Conservation (phyloP, 371 early-diverging fungal species). For the Rhizopus sp. region DNA sequence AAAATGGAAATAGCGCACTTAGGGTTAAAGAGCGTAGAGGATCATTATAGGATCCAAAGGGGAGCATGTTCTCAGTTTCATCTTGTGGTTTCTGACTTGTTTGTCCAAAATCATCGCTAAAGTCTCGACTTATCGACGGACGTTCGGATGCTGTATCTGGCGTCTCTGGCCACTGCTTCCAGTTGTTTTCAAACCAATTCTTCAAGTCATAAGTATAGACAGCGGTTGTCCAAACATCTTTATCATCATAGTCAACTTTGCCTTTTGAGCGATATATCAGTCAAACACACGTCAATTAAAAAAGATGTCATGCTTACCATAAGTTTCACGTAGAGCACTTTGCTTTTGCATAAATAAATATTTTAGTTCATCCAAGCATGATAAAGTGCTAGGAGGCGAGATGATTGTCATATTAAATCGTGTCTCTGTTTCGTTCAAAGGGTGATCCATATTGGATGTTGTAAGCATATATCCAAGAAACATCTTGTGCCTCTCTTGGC, state of each 20-base stretch:
- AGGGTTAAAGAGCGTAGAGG: conserved; percentile 66
- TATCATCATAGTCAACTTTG: conserved; percentile 3
- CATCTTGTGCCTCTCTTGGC: conserved; percentile 62
- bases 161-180: conserved; percentile 47
- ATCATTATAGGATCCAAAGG: conserved; percentile 76
- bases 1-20: conserved; percentile 64
- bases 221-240: conserved; percentile 32
- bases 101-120: conserved; percentile 34
- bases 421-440: conserved; percentile 42
- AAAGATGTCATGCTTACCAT: conserved; percentile 30
- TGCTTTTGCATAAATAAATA: conserved; percentile 57
- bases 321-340: conserved; percentile 35
- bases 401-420: conserved; percentile 65
- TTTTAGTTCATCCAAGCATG: conserved; percentile 60
- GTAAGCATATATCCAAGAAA: conserved; percentile 62
- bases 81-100: conserved; percentile 14
- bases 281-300: not conserved
- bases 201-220: conserved; percentile 57
- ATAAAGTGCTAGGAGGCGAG: conserved; percentile 58
- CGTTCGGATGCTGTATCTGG: not conserved
- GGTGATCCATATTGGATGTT: conserved; percentile 12
- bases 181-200: conserved; percentile 62
- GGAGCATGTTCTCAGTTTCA: conserved; percentile 21
- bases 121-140: conserved; percentile 2
- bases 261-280: not conserved